phyloP scores from a whole-genome alignment of 164 flowering plant genomes.

The Tetracentron sinense region DNA sequence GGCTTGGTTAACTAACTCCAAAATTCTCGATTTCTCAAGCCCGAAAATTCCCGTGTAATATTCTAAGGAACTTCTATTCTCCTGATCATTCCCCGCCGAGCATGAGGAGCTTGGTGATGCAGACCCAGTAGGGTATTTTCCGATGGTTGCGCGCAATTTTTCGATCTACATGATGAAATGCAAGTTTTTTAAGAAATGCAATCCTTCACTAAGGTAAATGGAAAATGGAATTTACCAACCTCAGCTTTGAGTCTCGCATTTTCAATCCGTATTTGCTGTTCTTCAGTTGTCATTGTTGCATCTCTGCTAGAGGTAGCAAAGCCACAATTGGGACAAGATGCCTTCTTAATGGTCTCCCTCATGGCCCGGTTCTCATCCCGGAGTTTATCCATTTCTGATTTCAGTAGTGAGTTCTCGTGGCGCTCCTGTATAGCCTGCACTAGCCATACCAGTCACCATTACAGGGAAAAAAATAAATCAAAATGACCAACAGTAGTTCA shows the following conservation, averaged over 20 bases:
- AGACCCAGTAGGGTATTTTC: slow-evolving; percentile 43
- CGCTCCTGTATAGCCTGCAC: slow-evolving; percentile 95
- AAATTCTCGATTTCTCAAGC: slow-evolving; percentile 64
- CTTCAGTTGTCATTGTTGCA: slow-evolving; percentile 40
- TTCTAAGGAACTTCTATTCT: slow-evolving; percentile 56
- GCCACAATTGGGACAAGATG: slow-evolving; percentile 88
- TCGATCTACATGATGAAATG: slow-evolving; percentile 43
- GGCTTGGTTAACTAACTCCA: slow-evolving; percentile 55
- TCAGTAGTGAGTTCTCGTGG: slow-evolving; percentile 88
- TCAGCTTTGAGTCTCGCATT: slow-evolving; percentile 89
- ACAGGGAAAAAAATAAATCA: background rate
- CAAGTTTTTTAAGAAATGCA: background rate
- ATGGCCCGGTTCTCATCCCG: slow-evolving; percentile 68
- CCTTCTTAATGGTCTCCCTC: slow-evolving; percentile 65
- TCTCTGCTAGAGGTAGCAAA: slow-evolving; percentile 51
- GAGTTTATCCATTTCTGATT: slow-evolving; percentile 84
- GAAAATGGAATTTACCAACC: slow-evolving; percentile 30
- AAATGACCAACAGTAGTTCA: background rate
- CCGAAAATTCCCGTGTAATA: slow-evolving; percentile 73
- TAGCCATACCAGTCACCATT: background rate
- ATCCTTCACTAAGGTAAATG: background rate
- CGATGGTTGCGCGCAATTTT: slow-evolving; percentile 49
- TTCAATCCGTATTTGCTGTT: slow-evolving; percentile 77
- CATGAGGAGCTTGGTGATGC: slow-evolving; percentile 59
- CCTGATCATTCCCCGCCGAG: slow-evolving; percentile 59